A percentile compares a stretch with the other conserved stretches of the same genome.
Evolutionary conservation across 2,329 filamentous ascomycete genomes (phyloP).

Genomic region (Aotearoamyces nothofagi): DNA sequence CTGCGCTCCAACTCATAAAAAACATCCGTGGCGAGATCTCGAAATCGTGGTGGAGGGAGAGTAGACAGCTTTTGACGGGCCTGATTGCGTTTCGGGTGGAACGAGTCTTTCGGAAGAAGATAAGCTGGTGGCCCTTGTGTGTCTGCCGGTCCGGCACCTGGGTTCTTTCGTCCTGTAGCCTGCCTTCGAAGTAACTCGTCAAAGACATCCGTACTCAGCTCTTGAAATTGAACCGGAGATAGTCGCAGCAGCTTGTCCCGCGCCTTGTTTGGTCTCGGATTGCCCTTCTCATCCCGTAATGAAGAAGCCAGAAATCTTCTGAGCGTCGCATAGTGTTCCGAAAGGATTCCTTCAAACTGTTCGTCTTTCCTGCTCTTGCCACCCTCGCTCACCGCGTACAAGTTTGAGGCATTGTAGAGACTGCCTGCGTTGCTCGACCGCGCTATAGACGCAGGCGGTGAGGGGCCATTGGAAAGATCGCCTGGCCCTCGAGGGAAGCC

Average conservation of each 20-base stretch:
- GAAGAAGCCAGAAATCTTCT: slow-evolving; percentile 49
- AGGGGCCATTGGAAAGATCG: slow-evolving; percentile 42
- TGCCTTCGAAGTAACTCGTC: slow-evolving; percentile 87
- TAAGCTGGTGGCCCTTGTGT: slow-evolving; percentile 47
- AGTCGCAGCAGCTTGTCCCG: slow-evolving; percentile 87
- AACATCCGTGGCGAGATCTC: slow-evolving; percentile 87
- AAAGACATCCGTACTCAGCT: slow-evolving; percentile 93
- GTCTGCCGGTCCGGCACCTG: slow-evolving; percentile 29
- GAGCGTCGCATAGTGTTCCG: slow-evolving; percentile 69
- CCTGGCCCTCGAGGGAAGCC: slow-evolving; percentile 32
- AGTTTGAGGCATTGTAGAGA: slow-evolving; percentile 52
- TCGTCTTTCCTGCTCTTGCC: slow-evolving; percentile 52
- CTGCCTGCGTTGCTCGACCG: slow-evolving; percentile 69
- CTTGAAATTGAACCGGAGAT: slow-evolving; percentile 86
- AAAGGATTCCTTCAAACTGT: slow-evolving; percentile 44
- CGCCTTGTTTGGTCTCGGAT: slow-evolving; percentile 69
- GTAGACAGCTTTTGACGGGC: slow-evolving; percentile 92
- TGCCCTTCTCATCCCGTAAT: slow-evolving; percentile 59
- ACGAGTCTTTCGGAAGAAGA: slow-evolving; percentile 71
- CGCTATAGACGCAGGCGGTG: slow-evolving; percentile 77
- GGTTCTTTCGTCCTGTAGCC: slow-evolving; percentile 39
- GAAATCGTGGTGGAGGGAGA: slow-evolving; percentile 71
- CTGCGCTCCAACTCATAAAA: slow-evolving; percentile 88
- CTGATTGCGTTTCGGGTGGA: slow-evolving; percentile 95
- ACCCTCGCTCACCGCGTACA: slow-evolving; percentile 53